phyloP scores from a whole-genome alignment of 2,329 filamentous ascomycete species.

The Huntiella omanensis region DNA sequence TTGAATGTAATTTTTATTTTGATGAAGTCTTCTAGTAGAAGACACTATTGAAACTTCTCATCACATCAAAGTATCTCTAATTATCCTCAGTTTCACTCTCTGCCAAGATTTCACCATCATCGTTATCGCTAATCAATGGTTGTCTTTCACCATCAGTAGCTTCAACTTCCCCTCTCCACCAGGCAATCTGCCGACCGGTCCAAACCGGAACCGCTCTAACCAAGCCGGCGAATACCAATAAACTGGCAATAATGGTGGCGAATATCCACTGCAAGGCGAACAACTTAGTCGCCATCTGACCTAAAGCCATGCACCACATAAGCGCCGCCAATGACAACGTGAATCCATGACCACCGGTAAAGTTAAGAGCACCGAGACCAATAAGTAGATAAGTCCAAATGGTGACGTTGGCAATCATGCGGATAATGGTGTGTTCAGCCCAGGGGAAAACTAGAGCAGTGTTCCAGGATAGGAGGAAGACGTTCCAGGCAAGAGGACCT shows the following conservation, averaged over 20 bases:
- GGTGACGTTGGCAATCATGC: conserved; percentile 70
- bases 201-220: conserved; percentile 45
- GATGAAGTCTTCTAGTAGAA: too few relatives aligned
- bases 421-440: conserved; percentile 44
- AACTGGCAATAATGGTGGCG: conserved; percentile 61
- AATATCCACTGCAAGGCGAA: conserved; percentile 87
- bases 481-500: conserved; percentile 66
- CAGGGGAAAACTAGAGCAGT: conserved; percentile 66
- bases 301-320: conserved; percentile 54
- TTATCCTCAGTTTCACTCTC: not conserved
- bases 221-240: conserved; percentile 52
- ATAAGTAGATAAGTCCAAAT: conserved; percentile 70
- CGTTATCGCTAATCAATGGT: conserved; percentile 35
- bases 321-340: conserved; percentile 62
- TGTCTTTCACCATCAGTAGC: conserved; percentile 36
- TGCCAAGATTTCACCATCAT: too few relatives aligned
- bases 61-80: not conserved
- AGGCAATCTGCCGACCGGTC: conserved; percentile 36
- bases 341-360: conserved; percentile 60
- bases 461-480: conserved; percentile 76
- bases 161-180: not conserved
- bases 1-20: too few relatives aligned
- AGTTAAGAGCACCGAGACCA: conserved; percentile 55
- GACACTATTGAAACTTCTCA: too few relatives aligned
- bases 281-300: conserved; percentile 53